These are phyloP conservation scores for Yamadazyma aaseri DNA, from an alignment of 1,139 yeast genomes.

Conservation along the genomic window DNA sequence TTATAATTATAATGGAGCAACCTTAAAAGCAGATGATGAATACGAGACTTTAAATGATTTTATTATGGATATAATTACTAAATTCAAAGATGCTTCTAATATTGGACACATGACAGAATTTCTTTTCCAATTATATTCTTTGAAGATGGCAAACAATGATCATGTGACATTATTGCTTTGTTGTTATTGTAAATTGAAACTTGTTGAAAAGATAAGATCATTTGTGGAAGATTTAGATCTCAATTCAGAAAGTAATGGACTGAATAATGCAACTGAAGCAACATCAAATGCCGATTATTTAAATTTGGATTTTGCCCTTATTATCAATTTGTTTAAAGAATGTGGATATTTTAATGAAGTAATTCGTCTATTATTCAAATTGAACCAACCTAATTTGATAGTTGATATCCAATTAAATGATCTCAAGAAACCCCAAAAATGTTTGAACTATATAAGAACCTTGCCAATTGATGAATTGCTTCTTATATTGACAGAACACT, in stretches of 20 bases:
- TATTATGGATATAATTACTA: constrained; percentile 76
- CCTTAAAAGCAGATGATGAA: constrained; percentile 9
- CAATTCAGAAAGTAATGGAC: constrained; percentile 7
- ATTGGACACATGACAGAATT: constrained; percentile 65
- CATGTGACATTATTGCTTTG: constrained; percentile 82
- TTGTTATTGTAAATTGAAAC: constrained; percentile 77
- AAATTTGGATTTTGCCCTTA: constrained; percentile 66
- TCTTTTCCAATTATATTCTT: constrained; percentile 55
- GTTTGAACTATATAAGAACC: constrained; percentile 67
- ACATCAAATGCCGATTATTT: constrained; percentile 19
- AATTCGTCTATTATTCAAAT: constrained; percentile 63
- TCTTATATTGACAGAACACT: constrained; percentile 64
- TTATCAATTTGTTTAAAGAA: constrained; percentile 74
- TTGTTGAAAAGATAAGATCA: constrained; percentile 52
- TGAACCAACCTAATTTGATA: constrained; percentile 72
- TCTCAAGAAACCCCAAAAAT: constrained; percentile 58
- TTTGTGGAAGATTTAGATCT: constrained; percentile 53
- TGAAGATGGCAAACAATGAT: constrained; percentile 60
- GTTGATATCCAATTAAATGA: constrained; percentile 77
- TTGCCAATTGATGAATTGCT: constrained; percentile 78
- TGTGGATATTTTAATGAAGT: constrained; percentile 72
- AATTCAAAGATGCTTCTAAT: constrained; percentile 82
- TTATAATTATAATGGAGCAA: constrained; percentile 15
- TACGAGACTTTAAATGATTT: constrained; percentile 37
- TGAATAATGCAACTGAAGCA: constrained; percentile 5